Percentiles rank a stretch among this genome's conserved stretches.
Evolutionary conservation across 1,284 basidiomycete genomes (phyloP).

Genomic region (Fomitopsis betulina): DNA sequence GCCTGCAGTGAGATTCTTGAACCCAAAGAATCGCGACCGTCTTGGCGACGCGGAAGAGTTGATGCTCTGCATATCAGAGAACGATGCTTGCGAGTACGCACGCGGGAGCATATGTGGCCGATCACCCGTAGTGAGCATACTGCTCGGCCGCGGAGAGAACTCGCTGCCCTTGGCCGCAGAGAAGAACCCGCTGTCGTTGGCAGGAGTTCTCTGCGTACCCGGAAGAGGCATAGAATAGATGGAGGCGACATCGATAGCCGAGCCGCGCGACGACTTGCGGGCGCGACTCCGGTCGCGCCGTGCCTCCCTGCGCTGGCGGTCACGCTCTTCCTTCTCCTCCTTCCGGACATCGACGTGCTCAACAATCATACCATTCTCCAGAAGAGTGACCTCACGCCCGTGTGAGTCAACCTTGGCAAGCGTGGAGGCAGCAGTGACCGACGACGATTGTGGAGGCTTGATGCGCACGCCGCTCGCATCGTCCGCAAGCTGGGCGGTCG

Average conservation of each 20-base stretch:
- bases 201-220: constrained; percentile 43
- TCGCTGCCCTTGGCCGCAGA: constrained; percentile 42
- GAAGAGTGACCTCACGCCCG: constrained; percentile 70
- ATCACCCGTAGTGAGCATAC: constrained; percentile 60
- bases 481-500: constrained; percentile 39
- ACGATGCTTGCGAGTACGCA: constrained; percentile 70
- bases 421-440: constrained; percentile 28
- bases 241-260: constrained; percentile 62
- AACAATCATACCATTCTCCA: constrained; percentile 84
- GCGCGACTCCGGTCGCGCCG: constrained; percentile 49
- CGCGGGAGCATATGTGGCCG: constrained; percentile 52
- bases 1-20: constrained; percentile 70
- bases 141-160: constrained; percentile 56
- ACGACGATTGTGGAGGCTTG: constrained; percentile 50
- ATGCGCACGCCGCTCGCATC: constrained; percentile 63
- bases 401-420: constrained; percentile 34
- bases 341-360: constrained; percentile 80
- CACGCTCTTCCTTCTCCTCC: constrained; percentile 70
- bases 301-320: constrained; percentile 65
- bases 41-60: constrained; percentile 58
- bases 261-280: constrained; percentile 63
- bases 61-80: constrained; percentile 72
- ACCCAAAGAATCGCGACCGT: constrained; percentile 78
- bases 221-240: constrained; percentile 60
- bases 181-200: constrained; percentile 51